Evolutionary conservation across 2,329 filamentous ascomycete species (phyloP), one percentile per base, ranked within the genome.

Genomic region (Aspergillus tubingensis): DNA sequence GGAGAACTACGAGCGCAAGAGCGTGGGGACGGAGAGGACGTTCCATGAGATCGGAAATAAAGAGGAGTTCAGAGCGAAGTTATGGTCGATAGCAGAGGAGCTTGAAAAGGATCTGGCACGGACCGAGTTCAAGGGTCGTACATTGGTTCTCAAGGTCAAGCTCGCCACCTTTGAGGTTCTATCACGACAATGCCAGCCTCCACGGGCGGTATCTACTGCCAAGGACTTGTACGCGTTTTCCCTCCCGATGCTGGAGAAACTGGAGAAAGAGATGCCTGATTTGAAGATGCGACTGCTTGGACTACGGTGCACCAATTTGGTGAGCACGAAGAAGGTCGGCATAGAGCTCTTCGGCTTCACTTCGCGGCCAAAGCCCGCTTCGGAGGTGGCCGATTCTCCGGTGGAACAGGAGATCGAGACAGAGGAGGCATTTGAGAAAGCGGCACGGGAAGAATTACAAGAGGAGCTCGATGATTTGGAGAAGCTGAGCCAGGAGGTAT

Each of bases 121-220:
- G 25, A 91, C 91, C 1, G 86, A 91, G 65, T 91, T 91, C 77
- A 96, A 94, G 75, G 94, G 94, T 0, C 86, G 92, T n/a, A 98
- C 94, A 0, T 79, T 99, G 1, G 91, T 92, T 21, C 80, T 99
- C 38, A 99, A 99, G 75, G 84, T 97, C 65, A 99, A 99, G 74
- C 80, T 98, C 7, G 91, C 97, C 73, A 96, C 92, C 0, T 99
- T 94, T 69, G 93, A 98, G 74, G 91, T 97, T 19, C 84, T 91
- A 54, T 96, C 93, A 0, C 84, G 95, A 32, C 95, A 99, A 72
- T 61, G 57, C 85, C 86, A 5, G 86, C 84, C 88, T 2, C 89
- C 91, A 0, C 90, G 88, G 65, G 87, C 92, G 0, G 83, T 97
- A 1, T 84, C 79, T 52, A 80, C 84, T 5, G 89, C 92, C 0